Evolutionary conservation across 2,329 filamentous ascomycete species (phyloP).

Genomic region (Gaeumannomyces sp.): DNA sequence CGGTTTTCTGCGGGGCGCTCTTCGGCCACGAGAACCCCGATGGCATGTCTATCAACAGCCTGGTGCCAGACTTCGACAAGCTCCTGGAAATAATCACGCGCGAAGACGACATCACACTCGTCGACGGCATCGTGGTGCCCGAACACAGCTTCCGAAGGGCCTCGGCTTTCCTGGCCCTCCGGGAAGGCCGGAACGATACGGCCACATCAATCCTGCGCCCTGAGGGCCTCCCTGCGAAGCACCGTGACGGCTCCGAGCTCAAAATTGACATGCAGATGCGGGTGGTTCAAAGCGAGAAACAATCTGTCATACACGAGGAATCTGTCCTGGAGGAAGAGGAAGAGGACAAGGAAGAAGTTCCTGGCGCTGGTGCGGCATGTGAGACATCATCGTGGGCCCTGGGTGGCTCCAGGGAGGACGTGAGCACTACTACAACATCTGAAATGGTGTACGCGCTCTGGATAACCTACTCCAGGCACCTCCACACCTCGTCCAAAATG

Average conservation of each 20-base stretch:
- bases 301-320: constrained; percentile 52
- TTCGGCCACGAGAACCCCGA: constrained; percentile 86
- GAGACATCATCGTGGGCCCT: constrained; percentile 37
- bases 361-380: neutral
- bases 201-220: constrained; percentile 75
- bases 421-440: constrained; percentile 43
- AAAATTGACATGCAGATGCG: constrained; percentile 96
- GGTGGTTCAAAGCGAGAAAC: constrained; percentile 83
- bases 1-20: constrained; percentile 84
- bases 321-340: constrained; percentile 55
- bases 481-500: constrained; percentile 59
- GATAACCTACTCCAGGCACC: constrained; percentile 92
- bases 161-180: constrained; percentile 73
- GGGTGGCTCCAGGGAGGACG: constrained; percentile 27
- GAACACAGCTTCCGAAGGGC: constrained; percentile 94
- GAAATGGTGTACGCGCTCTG: constrained; percentile 92
- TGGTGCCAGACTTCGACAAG: constrained; percentile 83
- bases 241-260: constrained; percentile 85
- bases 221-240: constrained; percentile 75
- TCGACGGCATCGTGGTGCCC: constrained; percentile 93
- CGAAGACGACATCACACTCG: constrained; percentile 75
- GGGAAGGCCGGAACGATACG: constrained; percentile 75
- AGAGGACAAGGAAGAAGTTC: constrained; percentile 30
- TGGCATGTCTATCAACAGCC: constrained; percentile 68
- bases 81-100: constrained; percentile 76